These are phyloP conservation scores for Fusarium aywerte DNA, from an alignment of 2,329 filamentous ascomycete genomes.

Conservation along the genomic window DNA sequence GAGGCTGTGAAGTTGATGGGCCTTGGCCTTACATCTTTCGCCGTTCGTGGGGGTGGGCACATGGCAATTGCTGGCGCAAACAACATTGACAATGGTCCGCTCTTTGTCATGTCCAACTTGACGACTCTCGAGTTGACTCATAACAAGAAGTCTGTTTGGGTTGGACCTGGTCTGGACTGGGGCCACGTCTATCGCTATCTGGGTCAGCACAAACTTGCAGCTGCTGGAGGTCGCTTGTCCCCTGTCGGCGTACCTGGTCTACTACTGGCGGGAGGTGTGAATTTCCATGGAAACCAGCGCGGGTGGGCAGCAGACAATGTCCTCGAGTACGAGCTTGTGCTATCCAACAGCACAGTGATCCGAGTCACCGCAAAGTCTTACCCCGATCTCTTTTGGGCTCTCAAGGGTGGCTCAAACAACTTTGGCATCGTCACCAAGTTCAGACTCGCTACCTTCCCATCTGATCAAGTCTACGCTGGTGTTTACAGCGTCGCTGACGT, in stretches of 20 bases:
- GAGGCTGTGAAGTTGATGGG: background rate
- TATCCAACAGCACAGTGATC: slow-evolving; percentile 53
- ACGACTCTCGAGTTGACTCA: slow-evolving; percentile 16
- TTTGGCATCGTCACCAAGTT: slow-evolving; percentile 53
- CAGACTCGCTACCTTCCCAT: slow-evolving; percentile 43
- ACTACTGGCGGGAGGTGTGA: slow-evolving; percentile 30
- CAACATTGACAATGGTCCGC: slow-evolving; percentile 28
- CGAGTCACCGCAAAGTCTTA: slow-evolving; percentile 52
- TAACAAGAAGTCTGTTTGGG: slow-evolving; percentile 23
- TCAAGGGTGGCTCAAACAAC: slow-evolving; percentile 52
- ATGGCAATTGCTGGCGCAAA: slow-evolving; percentile 39
- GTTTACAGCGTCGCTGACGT: slow-evolving; percentile 25
- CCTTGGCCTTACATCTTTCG: slow-evolving; percentile 4
- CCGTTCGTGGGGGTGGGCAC: slow-evolving; percentile 37
- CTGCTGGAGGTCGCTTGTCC: slow-evolving; percentile 32
- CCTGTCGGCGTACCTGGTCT: slow-evolving; percentile 36
- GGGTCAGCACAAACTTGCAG: slow-evolving; percentile 5
- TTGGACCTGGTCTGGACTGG: slow-evolving; percentile 35
- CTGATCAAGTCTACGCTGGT: slow-evolving; percentile 21
- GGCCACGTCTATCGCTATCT: slow-evolving; percentile 34
- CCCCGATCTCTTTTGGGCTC: slow-evolving; percentile 50
- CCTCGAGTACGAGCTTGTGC: slow-evolving; percentile 55
- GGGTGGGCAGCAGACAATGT: slow-evolving; percentile 48
- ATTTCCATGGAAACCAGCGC: slow-evolving; percentile 42
- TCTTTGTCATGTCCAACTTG: slow-evolving; percentile 35